phyloP scores from a whole-genome alignment of 805 yeast species.

The Yarrowia porcina region DNA sequence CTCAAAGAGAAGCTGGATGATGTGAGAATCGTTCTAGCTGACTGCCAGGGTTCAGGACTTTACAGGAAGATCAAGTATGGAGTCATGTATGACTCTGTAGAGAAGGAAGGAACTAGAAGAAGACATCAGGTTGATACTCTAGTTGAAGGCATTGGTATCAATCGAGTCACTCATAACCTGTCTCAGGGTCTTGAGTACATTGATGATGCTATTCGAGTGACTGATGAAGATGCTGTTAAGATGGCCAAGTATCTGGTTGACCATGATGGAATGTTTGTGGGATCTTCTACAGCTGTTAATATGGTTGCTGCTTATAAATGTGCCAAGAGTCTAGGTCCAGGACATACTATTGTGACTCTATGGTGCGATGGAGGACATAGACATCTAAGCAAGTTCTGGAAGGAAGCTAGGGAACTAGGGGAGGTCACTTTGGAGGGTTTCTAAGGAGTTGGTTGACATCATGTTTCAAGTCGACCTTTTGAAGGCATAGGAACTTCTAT shows the following conservation, averaged over 20 bases:
- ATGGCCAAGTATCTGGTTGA: slow-evolving; percentile 85
- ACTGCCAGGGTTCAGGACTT: slow-evolving; percentile 94
- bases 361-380: slow-evolving; percentile 92
- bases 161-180: slow-evolving; percentile 81
- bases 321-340: slow-evolving; percentile 52
- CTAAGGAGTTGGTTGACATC: not conserved
- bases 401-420: not conserved
- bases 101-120: slow-evolving; percentile 88
- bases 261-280: slow-evolving; percentile 86
- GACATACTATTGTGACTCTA: slow-evolving; percentile 71
- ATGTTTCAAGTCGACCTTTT: no score
- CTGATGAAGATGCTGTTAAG: slow-evolving; percentile 73
- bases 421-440: not conserved
- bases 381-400: slow-evolving; percentile 92
- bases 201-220: slow-evolving; percentile 75
- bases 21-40: slow-evolving; percentile 67
- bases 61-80: slow-evolving; percentile 81
- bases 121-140: slow-evolving; percentile 95
- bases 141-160: slow-evolving; percentile 91
- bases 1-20: slow-evolving; percentile 51
- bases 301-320: slow-evolving; percentile 81
- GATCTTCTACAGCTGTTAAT: slow-evolving; percentile 89
- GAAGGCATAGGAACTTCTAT: no score
- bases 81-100: slow-evolving; percentile 88
- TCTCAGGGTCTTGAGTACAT: slow-evolving; percentile 63